A percentile compares a stretch with the other conserved stretches of the same genome.
phyloP scores from a whole-genome alignment of 2,329 filamentous ascomycete genomes.

The Metarhizium anisopliae region DNA sequence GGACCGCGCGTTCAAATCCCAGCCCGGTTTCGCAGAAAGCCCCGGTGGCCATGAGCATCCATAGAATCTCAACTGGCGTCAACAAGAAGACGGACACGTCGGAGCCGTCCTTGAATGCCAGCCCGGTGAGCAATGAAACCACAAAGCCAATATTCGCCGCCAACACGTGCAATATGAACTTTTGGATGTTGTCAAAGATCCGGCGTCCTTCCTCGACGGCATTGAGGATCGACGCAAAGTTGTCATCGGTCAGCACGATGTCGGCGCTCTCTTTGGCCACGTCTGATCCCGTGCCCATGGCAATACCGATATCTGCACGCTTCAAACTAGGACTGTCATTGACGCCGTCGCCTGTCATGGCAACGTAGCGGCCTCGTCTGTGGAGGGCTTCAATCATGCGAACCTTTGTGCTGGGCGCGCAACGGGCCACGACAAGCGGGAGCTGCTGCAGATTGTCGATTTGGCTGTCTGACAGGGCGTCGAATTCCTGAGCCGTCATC shows the following conservation, averaged over 20 bases:
- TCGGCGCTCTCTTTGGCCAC: slow-evolving; percentile 60
- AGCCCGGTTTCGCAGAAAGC: slow-evolving; percentile 64
- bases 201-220: slow-evolving; percentile 63
- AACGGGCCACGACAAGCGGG: slow-evolving; percentile 60
- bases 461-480: slow-evolving; percentile 53
- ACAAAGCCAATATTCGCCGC: slow-evolving; percentile 61
- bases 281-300: slow-evolving; percentile 62
- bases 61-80: slow-evolving; percentile 62
- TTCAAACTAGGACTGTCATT: slow-evolving; percentile 63
- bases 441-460: slow-evolving; percentile 55
- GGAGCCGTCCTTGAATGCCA: slow-evolving; percentile 58
- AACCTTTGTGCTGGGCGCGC: slow-evolving; percentile 62
- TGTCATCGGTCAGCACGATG: slow-evolving; percentile 65
- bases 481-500: slow-evolving; percentile 60
- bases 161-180: slow-evolving; percentile 36
- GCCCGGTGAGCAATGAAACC: slow-evolving; percentile 54
- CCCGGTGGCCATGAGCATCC: slow-evolving; percentile 67
- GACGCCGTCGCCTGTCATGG: slow-evolving; percentile 66
- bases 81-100: slow-evolving; percentile 60
- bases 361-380: slow-evolving; percentile 53
- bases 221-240: slow-evolving; percentile 62
- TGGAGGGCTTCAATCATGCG: slow-evolving; percentile 69
- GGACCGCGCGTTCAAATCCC: slow-evolving; percentile 57
- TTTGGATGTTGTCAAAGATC: slow-evolving; percentile 68
- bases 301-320: slow-evolving; percentile 60